Base-by-base conservation (phyloP, 495 filamentous ascomycete genomes). In the Podospora anserina region DNA sequence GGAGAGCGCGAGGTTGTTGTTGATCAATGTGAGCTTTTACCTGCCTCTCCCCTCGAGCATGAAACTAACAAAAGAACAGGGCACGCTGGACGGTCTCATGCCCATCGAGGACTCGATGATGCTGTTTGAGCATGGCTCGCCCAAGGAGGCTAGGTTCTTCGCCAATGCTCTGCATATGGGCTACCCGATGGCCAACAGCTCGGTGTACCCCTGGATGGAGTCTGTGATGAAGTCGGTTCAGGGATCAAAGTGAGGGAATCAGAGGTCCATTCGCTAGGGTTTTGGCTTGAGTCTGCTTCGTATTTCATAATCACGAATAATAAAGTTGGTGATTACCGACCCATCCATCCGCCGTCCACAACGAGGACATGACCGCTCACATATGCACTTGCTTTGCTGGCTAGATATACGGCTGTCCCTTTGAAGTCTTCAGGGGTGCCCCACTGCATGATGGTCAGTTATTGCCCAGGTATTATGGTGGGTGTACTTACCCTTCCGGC, bases 261-360 rank as follows among this genome's bases (percentile, higher is more conserved):
- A 19, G n/a, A 19, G 23, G 49, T n/a, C 4, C 55, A 23, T 64
- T 54, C 18, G 5, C 34, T 23, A 49, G 39, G 39, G 39, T 18
- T 16, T 49, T 11, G 5, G 39, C 39, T 49, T 49, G 39, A 49
- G 39, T 5, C 15, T 49, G 39, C 13, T 49, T 49, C 39, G 39
- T 49, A 49, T 6, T 11, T 18, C 39, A 49, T 49, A 1, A 18
- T 49, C 39, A 49, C 13, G 39, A 11, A 18, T 49, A 18, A 11
- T 18, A 49, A 49, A 5, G 39, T 18, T 49, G 39, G 13, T 49
- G 11, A 71, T 78, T 81, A 96, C 82, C 92, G 82, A 7, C 92
- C 92, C 93, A 97, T 96, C 92, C 93, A 96, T 49, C 94, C 93
- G 28, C 94, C 94, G 82, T 97, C 93, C 58, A 97, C 91, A 5